Evolutionary conservation across 192 early-diverging fungal species (phyloP).

Genomic region (Rhizoclosmatium sp.): DNA sequence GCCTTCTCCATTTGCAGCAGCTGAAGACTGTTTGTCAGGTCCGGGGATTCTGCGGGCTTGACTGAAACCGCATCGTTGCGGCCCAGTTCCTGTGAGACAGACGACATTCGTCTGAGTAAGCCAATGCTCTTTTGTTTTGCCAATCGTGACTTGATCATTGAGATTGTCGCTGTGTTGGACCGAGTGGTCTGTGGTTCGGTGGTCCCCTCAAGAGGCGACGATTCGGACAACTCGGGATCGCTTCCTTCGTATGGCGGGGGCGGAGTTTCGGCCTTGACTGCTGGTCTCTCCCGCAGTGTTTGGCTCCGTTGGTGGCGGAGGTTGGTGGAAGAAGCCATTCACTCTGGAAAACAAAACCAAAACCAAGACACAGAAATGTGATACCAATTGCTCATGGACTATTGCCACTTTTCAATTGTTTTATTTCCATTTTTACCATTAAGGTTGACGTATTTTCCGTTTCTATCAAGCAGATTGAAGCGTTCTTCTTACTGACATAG

Average conservation of each 20-base stretch:
- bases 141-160: constrained; percentile 9
- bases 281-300: not conserved
- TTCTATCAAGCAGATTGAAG: no score
- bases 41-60: not conserved
- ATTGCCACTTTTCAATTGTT: no score
- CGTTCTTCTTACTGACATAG: no score
- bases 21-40: not conserved
- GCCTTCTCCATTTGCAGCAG: constrained; percentile 13
- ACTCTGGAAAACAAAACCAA: no score
- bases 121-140: not conserved
- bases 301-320: not conserved
- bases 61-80: not conserved
- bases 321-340: no score
- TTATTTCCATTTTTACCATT: no score
- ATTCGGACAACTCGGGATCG: not conserved
- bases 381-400: no score
- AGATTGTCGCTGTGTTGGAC: not conserved
- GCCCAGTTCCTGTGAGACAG: not conserved
- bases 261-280: not conserved
- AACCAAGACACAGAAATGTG: no score
- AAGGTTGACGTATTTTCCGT: no score
- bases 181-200: not conserved
- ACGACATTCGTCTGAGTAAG: not conserved
- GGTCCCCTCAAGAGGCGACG: not conserved
- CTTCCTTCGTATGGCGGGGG: constrained; percentile 1